Evolutionary conservation across 306 rosid genomes (phyloP), one percentile per base, ranked within the genome.

Genomic region (Vigna nakashimae): DNA sequence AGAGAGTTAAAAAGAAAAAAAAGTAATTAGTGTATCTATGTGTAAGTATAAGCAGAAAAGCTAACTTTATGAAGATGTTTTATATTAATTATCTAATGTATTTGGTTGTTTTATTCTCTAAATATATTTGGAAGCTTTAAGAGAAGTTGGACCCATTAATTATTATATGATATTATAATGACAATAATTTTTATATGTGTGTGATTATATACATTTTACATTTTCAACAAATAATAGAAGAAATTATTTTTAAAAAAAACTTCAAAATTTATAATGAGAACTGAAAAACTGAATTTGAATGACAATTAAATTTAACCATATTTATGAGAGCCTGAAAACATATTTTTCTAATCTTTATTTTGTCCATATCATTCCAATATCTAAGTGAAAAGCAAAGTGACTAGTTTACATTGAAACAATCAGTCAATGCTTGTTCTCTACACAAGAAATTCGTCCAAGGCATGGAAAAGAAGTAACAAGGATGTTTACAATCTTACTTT

Each of bases 341-440:
- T 28, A 30, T 30, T 62, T 15, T 32, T 28, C 45, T 32, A 15
- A 64, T 36, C 4, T n/a, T n/a, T 64, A 64, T 64, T 64, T 64
- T 64, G 9, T 63, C 49, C 69, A 38, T 16, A 4, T 16, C 10
- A 64, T 71, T 43, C 49, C 58, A 36, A 18, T 64, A 24, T 55
- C 20, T 13, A 36, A 49, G 73, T 72, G 48, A 7, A 63, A 63
- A 80, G 26, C 55, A 74, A 71, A 68, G n/a, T 51, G 65, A 74
- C 83, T 50, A 80, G 46, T 76, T 67, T 81, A 80, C 79, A 73
- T 65, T 69, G 69, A 80, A 66, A 66, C 17, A 28, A 59, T 77
- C 57, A 34, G 50, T 32, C 62, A 76, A 79, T 57, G 49, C 66
- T 65, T 48, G 60, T 46, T 76, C 52, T 65, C 65, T 57, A 78